Evolutionary conservation across 192 early-diverging fungal species (phyloP), one percentile per base, ranked within the genome.

Genomic region (Endogone sp.): DNA sequence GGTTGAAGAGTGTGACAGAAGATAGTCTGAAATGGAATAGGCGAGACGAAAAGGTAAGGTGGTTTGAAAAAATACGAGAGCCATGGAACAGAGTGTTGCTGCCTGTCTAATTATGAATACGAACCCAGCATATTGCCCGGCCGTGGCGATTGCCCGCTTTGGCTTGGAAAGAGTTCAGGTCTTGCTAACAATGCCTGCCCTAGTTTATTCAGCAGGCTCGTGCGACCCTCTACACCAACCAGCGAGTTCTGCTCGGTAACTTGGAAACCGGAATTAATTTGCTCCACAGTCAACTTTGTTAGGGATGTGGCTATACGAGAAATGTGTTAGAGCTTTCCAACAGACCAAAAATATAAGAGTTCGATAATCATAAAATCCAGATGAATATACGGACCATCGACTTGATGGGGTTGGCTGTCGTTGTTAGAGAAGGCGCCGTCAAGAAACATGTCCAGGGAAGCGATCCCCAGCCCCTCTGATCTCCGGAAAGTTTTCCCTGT

Each of bases 401-500:
- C 92, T 31, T 88, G 91, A 68, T 88, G 86, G 44, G 83, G 76
- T 8, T 81, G 74, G 32, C 62, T 66, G 4, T 81, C 67, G 24
- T 82, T 75, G 32, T 81, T 83, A 4, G 94, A 95, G 67, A 95
- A 93, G 13, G 81, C 79, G 6, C 95, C 96, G 21, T 70, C 64
- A 56, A 88, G 77, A 77, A 98, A 98, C 91, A 92, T 93, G 64
- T 92, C 84, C 54, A 92, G 76, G 2, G 90, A 89, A 0, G 94
- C 96, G 60, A 98, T 74, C 0, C 90, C 96, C 56, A 98, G 72
- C 0, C 95, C 96, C 70, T 98, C 96, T 0, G 92, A 92, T 25
- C 96, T 80, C 26, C 79, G 73, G 66, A 88, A 84, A 3, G 77
- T 73, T 1, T 60, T 27, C 2, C 87, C 79, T 2, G 83, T 60